These are phyloP conservation scores for Penicillium sp. DNA, from an alignment of 2,329 filamentous ascomycete genomes.

Conservation along the genomic window DNA sequence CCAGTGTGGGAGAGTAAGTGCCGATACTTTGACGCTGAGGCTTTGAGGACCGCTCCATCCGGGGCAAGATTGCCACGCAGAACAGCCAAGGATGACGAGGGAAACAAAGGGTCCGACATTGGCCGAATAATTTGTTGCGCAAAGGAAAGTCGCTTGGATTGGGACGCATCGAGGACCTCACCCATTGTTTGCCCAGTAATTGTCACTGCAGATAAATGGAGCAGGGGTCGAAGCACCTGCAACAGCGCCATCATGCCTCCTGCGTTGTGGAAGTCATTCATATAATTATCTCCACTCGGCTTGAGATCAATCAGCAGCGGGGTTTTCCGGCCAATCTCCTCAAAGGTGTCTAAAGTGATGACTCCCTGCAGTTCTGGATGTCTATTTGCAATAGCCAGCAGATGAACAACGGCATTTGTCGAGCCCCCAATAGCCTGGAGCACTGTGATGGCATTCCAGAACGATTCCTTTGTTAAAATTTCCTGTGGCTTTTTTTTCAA, in stretches of 20 bases:
- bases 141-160: slow-evolving; percentile 44
- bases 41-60: slow-evolving; percentile 51
- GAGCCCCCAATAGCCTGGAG: slow-evolving; percentile 57
- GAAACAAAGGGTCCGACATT: slow-evolving; percentile 46
- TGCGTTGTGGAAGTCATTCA: slow-evolving; percentile 56
- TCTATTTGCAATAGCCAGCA: slow-evolving; percentile 55
- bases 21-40: slow-evolving; percentile 50
- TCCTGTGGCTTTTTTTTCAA: slow-evolving; percentile 44
- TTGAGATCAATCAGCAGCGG: slow-evolving; percentile 54
- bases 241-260: slow-evolving; percentile 52
- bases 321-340: slow-evolving; percentile 48
- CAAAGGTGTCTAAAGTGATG: slow-evolving; percentile 48
- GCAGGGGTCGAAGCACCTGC: slow-evolving; percentile 46
- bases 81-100: slow-evolving; percentile 46
- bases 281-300: slow-evolving; percentile 54
- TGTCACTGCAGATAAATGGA: slow-evolving; percentile 48
- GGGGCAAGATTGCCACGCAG: slow-evolving; percentile 51
- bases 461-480: slow-evolving; percentile 48
- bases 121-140: slow-evolving; percentile 46
- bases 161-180: slow-evolving; percentile 44
- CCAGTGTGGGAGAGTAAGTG: slow-evolving; percentile 46
- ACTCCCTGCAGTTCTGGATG: slow-evolving; percentile 48
- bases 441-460: slow-evolving; percentile 53
- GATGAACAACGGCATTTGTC: slow-evolving; percentile 56
- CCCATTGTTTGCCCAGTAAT: slow-evolving; percentile 50